These are phyloP conservation scores for Dovyalis caffra DNA, from an alignment of 345 rosid species.

Conservation along the genomic window DNA sequence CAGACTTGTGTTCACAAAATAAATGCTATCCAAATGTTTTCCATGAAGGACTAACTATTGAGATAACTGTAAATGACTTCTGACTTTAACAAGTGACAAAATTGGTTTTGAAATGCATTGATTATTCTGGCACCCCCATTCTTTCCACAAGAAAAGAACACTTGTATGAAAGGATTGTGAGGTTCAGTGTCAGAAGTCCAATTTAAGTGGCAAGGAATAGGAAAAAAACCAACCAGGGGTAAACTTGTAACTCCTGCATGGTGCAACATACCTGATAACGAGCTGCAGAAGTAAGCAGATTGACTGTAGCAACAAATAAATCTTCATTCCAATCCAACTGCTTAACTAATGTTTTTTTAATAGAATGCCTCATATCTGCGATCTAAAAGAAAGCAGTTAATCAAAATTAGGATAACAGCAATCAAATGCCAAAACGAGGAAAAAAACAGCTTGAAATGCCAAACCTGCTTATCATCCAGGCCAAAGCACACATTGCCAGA, in stretches of 20 bases:
- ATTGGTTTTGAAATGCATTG: too few species aligned
- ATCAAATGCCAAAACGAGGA: not conserved
- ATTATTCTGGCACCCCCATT: too few species aligned
- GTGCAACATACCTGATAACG: conserved; percentile 56
- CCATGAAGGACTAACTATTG: not conserved
- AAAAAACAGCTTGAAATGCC: conserved; percentile 9
- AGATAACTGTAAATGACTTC: not conserved
- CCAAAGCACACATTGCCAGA: conserved; percentile 56
- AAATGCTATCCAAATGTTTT: not conserved
- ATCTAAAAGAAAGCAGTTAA: conserved; percentile 42
- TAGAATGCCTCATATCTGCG: conserved; percentile 51
- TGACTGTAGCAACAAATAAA: conserved; percentile 51
- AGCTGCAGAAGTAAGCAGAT: conserved; percentile 72
- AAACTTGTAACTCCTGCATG: not conserved
- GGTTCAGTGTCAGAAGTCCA: not conserved
- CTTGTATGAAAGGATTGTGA: not conserved
- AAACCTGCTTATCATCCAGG: conserved; percentile 76
- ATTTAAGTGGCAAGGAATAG: not conserved
- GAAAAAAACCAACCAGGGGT: not conserved
- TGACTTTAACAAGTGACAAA: too few species aligned
- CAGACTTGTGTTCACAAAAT: not conserved
- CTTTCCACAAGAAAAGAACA: too few species aligned
- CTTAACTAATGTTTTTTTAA: conserved; percentile 45
- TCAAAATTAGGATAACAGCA: conserved; percentile 21
- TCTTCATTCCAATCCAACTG: conserved; percentile 52